Evolutionary conservation across 2,329 filamentous ascomycete genomes (phyloP), one percentile per base, ranked within the genome.

Genomic region (Trichoderma aggressivum): DNA sequence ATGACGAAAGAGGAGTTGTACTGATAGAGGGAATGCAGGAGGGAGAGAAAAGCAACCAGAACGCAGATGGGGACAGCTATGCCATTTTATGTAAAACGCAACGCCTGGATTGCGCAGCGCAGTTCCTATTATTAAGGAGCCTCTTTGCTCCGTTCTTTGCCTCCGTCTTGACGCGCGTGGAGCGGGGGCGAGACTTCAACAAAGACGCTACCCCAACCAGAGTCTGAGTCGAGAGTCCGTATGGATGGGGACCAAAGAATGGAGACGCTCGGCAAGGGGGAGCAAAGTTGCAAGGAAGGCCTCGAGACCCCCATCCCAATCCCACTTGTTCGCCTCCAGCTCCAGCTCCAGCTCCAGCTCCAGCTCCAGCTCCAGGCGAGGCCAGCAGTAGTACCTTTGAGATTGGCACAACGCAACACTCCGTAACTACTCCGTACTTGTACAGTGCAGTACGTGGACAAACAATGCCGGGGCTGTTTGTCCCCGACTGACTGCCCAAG

Each of bases 121-220:
- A 26, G 21, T 55, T 68, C 53, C n/a, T 10, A 59, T 68, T 59
- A 68, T 68, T 68, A 68, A 68, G 64, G 47, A 65, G 47, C 30
- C 11, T 39, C 30, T 50, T 32, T 58, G 34, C 7, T 69, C 56
- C 65, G 26, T 60, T 34, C 34, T 65, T 69, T 47, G 39, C 56
- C 39, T 60, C 65, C 55, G 28, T 53, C 28, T 53, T 10, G 26
- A 28, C 55, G 65, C 34, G 26, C 50, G 60, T 55, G 58, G 65
- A 61, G 65, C 65, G 65, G 65, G 65, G 56, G 65, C 65, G 55
- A 61, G 50, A 24, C 55, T 68, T 55, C 55, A 30, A 59, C 11
- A 43, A 43, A 47, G 39, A 26, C 47, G 21, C 50, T 55, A 56
- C 36, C 32, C 58, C 50, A 63, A 39, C 39, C 16, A 36, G 63